Evolutionary conservation across 2,329 filamentous ascomycete species (phyloP).

Genomic region (Aspergillus sp.): DNA sequence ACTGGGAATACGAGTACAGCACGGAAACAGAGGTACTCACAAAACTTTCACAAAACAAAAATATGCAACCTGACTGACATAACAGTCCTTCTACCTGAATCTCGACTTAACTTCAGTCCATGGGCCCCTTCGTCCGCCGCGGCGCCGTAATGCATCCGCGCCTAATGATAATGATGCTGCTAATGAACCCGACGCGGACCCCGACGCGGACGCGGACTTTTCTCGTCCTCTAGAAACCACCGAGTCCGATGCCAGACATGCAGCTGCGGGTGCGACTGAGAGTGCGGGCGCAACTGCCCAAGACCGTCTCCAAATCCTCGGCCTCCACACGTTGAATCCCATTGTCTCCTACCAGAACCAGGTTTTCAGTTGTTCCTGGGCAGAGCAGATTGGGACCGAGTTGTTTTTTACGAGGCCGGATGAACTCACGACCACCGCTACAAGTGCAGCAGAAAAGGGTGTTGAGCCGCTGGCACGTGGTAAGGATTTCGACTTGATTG

Average conservation of each 20-base stretch:
- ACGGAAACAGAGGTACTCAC: constrained; percentile 39
- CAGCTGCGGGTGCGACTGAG: background rate
- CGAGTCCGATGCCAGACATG: constrained; percentile 9
- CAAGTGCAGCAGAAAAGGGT: constrained; percentile 36
- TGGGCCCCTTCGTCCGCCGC: constrained; percentile 29
- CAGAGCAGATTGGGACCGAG: constrained; percentile 75
- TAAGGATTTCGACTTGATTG: constrained; percentile 61
- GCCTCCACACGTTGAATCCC: constrained; percentile 68
- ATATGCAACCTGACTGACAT: background rate
- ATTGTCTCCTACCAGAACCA: constrained; percentile 72
- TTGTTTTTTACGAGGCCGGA: constrained; percentile 57
- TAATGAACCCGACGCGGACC: constrained; percentile 24
- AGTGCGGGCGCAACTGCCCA: constrained; percentile 4
- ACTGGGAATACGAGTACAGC: constrained; percentile 59
- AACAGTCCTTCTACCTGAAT: constrained; percentile 53
- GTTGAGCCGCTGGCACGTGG: constrained; percentile 37
- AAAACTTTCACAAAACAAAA: no score
- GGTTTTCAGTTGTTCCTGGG: constrained; percentile 75
- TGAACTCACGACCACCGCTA: constrained; percentile 18
- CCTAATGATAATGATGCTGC: constrained; percentile 5
- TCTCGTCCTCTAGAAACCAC: constrained; percentile 33
- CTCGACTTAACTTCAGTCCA: constrained; percentile 49
- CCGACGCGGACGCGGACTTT: background rate
- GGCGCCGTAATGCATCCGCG: constrained; percentile 12
- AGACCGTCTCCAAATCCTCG: constrained; percentile 67